These are phyloP conservation scores for Russula foetens DNA, from an alignment of 768 basidiomycete species.

Conservation along the genomic window DNA sequence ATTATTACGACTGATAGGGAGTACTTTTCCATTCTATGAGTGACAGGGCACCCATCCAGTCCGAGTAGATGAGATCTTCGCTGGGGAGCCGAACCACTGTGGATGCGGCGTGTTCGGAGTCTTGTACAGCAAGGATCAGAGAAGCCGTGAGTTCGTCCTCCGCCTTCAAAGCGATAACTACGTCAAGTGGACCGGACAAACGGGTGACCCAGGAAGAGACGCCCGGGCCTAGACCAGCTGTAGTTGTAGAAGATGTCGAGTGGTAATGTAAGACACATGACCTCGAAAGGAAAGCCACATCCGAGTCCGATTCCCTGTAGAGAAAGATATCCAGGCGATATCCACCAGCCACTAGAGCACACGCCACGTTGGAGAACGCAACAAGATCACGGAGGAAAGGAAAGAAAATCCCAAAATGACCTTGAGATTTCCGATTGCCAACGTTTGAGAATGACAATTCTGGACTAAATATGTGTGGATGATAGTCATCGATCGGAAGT, in stretches of 20 bases:
- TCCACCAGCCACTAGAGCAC: conserved; percentile 10
- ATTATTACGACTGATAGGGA: conserved; percentile 15
- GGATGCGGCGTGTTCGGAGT: conserved; percentile 13
- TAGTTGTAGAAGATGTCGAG: background rate
- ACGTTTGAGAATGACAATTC: background rate
- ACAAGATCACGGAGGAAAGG: conserved; percentile 11
- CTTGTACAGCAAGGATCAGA: background rate
- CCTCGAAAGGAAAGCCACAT: conserved; percentile 2
- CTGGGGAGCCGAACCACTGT: conserved; percentile 39
- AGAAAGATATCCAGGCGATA: conserved; percentile 16
- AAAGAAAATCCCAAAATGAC: conserved; percentile 14
- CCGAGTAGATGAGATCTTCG: conserved; percentile 40
- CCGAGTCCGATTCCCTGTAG: conserved; percentile 4
- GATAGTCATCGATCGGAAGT: background rate
- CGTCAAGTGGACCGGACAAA: conserved; percentile 19
- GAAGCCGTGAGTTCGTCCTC: conserved; percentile 4
- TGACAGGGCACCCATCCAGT: conserved; percentile 57
- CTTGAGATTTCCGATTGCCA: background rate
- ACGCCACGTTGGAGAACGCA: conserved; percentile 16
- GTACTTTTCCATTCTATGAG: conserved; percentile 52
- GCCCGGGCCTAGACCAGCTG: background rate
- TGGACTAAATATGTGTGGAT: background rate
- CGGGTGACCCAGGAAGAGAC: conserved; percentile 19
- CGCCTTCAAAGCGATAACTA: conserved; percentile 11
- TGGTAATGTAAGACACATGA: conserved; percentile 7